Conservation (phyloP, 768 basidiomycete species). For the Panus rudis region DNA sequence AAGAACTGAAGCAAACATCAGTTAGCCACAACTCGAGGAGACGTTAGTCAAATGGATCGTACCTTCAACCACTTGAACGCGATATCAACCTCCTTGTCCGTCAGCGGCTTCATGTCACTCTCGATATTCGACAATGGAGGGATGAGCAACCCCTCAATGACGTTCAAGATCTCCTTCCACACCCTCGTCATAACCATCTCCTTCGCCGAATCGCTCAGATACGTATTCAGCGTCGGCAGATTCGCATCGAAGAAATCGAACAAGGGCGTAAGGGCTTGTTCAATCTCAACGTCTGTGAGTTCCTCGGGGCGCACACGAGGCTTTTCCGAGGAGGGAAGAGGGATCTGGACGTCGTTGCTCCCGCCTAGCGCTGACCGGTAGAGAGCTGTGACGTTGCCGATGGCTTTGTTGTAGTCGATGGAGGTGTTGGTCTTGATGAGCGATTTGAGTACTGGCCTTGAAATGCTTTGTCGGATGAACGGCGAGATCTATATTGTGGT, state of each 20-base stretch:
- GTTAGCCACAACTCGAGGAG: not conserved
- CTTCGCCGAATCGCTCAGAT: conserved; percentile 77
- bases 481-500: conserved; percentile 74
- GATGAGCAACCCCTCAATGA: conserved; percentile 83
- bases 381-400: conserved; percentile 75
- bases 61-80: conserved; percentile 99
- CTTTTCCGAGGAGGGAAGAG: conserved; percentile 68
- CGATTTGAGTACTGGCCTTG: conserved; percentile 65
- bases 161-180: conserved; percentile 91
- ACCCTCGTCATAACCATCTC: conserved; percentile 88
- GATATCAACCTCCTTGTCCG: conserved; percentile 95
- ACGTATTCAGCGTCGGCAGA: conserved; percentile 83
- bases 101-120: conserved; percentile 87
- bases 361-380: conserved; percentile 72
- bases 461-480: conserved; percentile 82
- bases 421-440: conserved; percentile 58
- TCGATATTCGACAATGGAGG: conserved; percentile 82
- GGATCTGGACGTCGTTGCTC: conserved; percentile 70
- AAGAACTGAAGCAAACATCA: conserved; percentile 55
- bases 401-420: conserved; percentile 85
- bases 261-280: conserved; percentile 82
- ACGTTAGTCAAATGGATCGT: conserved; percentile 4
- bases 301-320: conserved; percentile 73
- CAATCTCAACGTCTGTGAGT: conserved; percentile 89
- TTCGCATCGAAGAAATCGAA: conserved; percentile 98